Base-by-base conservation (phyloP, 2,329 filamentous ascomycete genomes). In the Alternaria sp. region DNA sequence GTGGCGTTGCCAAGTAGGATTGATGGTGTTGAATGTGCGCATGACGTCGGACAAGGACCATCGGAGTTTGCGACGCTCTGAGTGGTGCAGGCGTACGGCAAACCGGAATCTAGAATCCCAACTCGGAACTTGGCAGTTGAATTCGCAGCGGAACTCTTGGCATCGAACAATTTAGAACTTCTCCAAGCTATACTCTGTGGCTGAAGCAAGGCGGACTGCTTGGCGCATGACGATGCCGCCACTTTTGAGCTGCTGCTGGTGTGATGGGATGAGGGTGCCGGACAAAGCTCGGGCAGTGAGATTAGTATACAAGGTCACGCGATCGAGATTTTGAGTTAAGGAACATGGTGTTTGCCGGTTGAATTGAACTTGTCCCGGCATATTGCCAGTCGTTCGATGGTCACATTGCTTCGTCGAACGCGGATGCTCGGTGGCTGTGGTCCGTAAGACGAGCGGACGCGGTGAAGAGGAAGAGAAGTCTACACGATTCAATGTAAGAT, bases 21-120 rank as follows among this genome's bases (percentile, higher is more conserved):
- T 59, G 52, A 53, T 50, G 65, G 55, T 56, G 36, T 46, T 65
- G 53, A n/a, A 55, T 36, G 32, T 32, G 54, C 6, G 49, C 54
- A 68, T 73, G 70, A 73, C 70, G 70, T 69, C 51, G 11, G 13
- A 30, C 58, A 57, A 60, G 46, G 23, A 36, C 7, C 43, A 23
- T 19, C 40, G 45, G 56, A 28, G n/a, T 23, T 53, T 59, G 28
- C 21, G 25, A 43, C 40, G 25, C 28, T 59, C 47, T 56, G 40
- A 61, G 36, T 62, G 26, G 28, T 50, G 25, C 43, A 26, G 25
- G 26, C 23, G 26, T 19, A 52, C 28, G 45, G 43, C 52, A 51
- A 45, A 9, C 57, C 43, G 6, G 23, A 52, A 49, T 69, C 66
- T 65, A 67, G 65, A 69, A 55, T 32, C 19, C n/a, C 32, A 43